phyloP scores from a whole-genome alignment of 768 basidiomycete species.

The Phlebiopsis gigantea region DNA sequence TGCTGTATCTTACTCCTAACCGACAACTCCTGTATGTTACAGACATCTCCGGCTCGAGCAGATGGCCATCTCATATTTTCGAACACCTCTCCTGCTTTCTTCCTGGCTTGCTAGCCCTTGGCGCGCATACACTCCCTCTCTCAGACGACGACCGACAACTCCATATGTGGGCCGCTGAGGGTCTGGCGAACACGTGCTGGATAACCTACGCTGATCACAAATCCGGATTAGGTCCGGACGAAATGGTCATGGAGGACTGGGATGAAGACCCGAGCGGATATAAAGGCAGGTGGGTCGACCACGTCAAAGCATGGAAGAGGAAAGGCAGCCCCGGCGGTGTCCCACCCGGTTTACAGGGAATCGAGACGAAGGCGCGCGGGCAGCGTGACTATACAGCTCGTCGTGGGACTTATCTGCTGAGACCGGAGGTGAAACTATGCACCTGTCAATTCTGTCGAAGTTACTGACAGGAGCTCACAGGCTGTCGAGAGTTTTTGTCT shows the following conservation, averaged over 20 bases:
- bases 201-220: slow-evolving; percentile 67
- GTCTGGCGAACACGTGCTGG: slow-evolving; percentile 70
- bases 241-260: slow-evolving; percentile 26
- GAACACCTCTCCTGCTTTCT: slow-evolving; percentile 82
- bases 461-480: slow-evolving; percentile 42
- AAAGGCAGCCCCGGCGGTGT: slow-evolving; percentile 26
- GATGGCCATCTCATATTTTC: slow-evolving; percentile 42
- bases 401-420: slow-evolving; percentile 47
- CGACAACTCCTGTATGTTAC: slow-evolving; percentile 73
- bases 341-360: slow-evolving; percentile 50
- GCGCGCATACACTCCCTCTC: slow-evolving; percentile 52
- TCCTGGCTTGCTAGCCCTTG: slow-evolving; percentile 71
- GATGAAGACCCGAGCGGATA: not conserved
- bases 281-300: slow-evolving; percentile 28
- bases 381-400: slow-evolving; percentile 47
- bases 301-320: slow-evolving; percentile 40
- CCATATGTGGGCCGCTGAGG: slow-evolving; percentile 74
- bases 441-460: not conserved
- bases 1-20: slow-evolving; percentile 61
- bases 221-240: slow-evolving; percentile 68
- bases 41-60: slow-evolving; percentile 31
- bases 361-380: not conserved
- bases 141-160: slow-evolving; percentile 27
- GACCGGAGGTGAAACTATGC: slow-evolving; percentile 63
- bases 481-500: slow-evolving; percentile 71